Evolutionary conservation across 305 asterid species (phyloP).

Genomic region (Coffea humblotiana): DNA sequence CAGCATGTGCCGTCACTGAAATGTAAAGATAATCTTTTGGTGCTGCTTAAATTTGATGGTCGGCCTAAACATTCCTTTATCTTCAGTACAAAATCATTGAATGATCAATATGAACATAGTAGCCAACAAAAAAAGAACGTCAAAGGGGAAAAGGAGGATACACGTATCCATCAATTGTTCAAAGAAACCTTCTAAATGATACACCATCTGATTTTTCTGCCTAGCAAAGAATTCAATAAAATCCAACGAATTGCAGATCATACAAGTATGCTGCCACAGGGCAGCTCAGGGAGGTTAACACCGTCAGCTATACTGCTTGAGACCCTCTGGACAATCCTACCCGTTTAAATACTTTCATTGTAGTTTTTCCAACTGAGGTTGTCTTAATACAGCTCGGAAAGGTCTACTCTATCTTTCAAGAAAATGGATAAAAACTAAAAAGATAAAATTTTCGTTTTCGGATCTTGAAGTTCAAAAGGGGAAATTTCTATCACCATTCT

Average conservation of each 20-base stretch:
- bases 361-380: constrained; percentile 10
- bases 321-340: constrained; percentile 18
- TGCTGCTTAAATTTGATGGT: neutral
- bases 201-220: neutral
- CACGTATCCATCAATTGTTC: neutral
- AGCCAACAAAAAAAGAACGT: neutral
- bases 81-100: neutral
- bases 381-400: neutral
- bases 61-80: too few relatives aligned
- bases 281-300: constrained; percentile 18
- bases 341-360: constrained; percentile 10
- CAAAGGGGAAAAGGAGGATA: too few relatives aligned
- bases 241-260: constrained; percentile 13
- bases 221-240: constrained; percentile 14
- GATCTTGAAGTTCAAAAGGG: constrained; percentile 3
- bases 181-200: neutral
- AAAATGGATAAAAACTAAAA: constrained; percentile 28
- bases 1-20: neutral
- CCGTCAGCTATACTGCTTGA: constrained; percentile 5
- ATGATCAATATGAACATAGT: too few relatives aligned
- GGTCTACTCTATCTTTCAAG: constrained; percentile 12
- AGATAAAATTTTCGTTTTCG: constrained; percentile 19
- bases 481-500: constrained; percentile 26
- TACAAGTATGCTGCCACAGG: constrained; percentile 6
- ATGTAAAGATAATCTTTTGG: neutral